Percentiles rank a stretch among this genome's conserved stretches.
Conservation (phyloP, 2,329 filamentous ascomycete genomes). For the Fusarium napiforme region DNA sequence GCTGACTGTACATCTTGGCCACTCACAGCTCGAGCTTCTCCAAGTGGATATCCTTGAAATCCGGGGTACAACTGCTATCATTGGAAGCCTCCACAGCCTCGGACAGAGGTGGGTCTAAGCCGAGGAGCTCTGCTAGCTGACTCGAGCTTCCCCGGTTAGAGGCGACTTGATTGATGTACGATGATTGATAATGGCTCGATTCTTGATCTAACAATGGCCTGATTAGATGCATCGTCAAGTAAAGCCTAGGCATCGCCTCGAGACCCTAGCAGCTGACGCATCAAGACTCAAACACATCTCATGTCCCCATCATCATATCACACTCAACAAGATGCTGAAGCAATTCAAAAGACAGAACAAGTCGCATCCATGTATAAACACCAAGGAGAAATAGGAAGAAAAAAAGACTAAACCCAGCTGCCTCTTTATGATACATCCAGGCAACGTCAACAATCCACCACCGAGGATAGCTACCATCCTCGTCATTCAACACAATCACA, state of each 20-base stretch:
- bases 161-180: not conserved
- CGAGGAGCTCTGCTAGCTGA: conserved; percentile 23
- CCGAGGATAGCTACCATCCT: conserved; percentile 24
- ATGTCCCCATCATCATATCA: not conserved
- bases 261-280: not conserved
- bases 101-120: conserved; percentile 28
- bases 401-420: conserved; percentile 26
- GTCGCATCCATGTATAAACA: conserved; percentile 43
- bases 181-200: not conserved
- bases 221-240: not conserved
- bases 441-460: conserved; percentile 38
- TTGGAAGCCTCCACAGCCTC: conserved; percentile 35
- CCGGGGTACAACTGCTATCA: conserved; percentile 38
- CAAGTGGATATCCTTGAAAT: conserved; percentile 34
- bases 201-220: not conserved
- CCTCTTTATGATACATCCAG: conserved; percentile 45
- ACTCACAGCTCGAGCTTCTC: conserved; percentile 16
- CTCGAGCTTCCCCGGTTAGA: conserved; percentile 12
- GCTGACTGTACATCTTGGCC: conserved; percentile 24
- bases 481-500: conserved; percentile 6
- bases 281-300: not conserved
- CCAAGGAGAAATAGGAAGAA: conserved; percentile 23
- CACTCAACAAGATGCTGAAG: not conserved
- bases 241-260: not conserved
- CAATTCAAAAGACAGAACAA: conserved; percentile 24